These are phyloP conservation scores for Harrya chromipes DNA, from an alignment of 768 basidiomycete genomes.

Conservation along the genomic window DNA sequence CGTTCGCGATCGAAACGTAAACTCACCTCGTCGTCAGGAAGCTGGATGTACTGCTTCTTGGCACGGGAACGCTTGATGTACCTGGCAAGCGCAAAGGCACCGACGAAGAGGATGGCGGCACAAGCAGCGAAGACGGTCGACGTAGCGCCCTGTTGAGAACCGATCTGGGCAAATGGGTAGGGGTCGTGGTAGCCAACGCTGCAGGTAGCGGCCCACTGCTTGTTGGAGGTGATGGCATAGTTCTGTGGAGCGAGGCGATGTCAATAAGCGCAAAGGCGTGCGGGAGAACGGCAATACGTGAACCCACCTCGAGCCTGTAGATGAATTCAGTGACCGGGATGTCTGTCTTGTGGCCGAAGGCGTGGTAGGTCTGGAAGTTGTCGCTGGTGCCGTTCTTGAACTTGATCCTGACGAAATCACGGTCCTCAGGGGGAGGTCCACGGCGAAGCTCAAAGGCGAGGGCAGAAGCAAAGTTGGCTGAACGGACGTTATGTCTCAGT, in stretches of 20 bases:
- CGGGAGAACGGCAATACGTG: background rate
- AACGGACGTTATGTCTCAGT: conserved; percentile 10
- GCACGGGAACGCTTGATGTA: conserved; percentile 34
- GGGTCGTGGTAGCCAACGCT: conserved; percentile 30
- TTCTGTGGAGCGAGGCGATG: conserved; percentile 27
- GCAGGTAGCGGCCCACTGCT: conserved; percentile 45
- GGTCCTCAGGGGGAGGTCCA: conserved; percentile 68
- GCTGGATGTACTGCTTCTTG: conserved; percentile 34
- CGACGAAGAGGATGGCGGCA: conserved; percentile 37
- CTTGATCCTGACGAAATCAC: conserved; percentile 80
- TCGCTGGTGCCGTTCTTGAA: conserved; percentile 78
- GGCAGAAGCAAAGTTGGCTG: conserved; percentile 73
- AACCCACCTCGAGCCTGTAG: conserved; percentile 68
- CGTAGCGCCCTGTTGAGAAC: conserved; percentile 28
- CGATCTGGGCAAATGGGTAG: conserved; percentile 27
- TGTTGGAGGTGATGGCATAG: conserved; percentile 43
- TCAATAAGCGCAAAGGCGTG: background rate
- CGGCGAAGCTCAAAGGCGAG: conserved; percentile 77
- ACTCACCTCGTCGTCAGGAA: conserved; percentile 38
- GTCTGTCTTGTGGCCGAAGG: conserved; percentile 71
- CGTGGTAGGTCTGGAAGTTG: conserved; percentile 64
- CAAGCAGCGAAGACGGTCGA: conserved; percentile 33
- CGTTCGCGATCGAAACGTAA: background rate
- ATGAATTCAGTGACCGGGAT: conserved; percentile 85
- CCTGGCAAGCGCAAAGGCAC: conserved; percentile 33